Conservation (phyloP, 2,329 filamentous ascomycete species). For the Exophiala oligosperma region DNA sequence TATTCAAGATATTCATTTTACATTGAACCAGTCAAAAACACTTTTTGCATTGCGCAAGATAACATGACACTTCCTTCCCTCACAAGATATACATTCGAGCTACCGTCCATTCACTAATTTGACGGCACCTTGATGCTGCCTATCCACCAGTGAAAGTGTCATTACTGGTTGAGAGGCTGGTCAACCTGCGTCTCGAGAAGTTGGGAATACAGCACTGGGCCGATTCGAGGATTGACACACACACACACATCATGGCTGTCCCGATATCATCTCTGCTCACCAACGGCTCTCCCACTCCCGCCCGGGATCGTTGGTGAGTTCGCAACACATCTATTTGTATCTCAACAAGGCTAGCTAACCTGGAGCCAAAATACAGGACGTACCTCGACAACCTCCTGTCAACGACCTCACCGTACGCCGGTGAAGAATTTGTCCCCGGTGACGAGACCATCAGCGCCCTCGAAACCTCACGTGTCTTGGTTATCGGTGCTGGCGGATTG, state of each 20-base stretch:
- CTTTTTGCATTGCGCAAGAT: too few species aligned
- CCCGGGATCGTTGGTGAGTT: conserved; percentile 33
- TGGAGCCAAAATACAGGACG: conserved; percentile 58
- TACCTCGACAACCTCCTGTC: conserved; percentile 80
- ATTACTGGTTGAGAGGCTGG: neutral
- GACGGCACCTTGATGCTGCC: neutral
- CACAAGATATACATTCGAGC: too few species aligned
- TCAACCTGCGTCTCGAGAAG: too few species aligned
- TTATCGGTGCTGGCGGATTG: conserved; percentile 77
- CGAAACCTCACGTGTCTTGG: conserved; percentile 72
- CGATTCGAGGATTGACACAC: too few species aligned
- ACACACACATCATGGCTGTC: conserved; percentile 10
- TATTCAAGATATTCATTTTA: too few species aligned
- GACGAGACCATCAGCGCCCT: conserved; percentile 56
- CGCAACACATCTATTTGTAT: neutral
- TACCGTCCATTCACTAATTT: too few species aligned
- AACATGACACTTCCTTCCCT: too few species aligned
- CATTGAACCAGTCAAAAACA: too few species aligned
- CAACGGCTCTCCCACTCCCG: conserved; percentile 19
- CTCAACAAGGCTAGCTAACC: neutral
- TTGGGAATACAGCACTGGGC: too few species aligned
- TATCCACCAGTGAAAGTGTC: neutral
- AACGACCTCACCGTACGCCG: conserved; percentile 77
- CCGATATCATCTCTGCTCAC: conserved; percentile 18
- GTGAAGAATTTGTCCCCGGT: conserved; percentile 58